These are phyloP conservation scores for Cladosporium colombiae DNA, from an alignment of 2,329 filamentous ascomycete genomes.

Conservation along the genomic window DNA sequence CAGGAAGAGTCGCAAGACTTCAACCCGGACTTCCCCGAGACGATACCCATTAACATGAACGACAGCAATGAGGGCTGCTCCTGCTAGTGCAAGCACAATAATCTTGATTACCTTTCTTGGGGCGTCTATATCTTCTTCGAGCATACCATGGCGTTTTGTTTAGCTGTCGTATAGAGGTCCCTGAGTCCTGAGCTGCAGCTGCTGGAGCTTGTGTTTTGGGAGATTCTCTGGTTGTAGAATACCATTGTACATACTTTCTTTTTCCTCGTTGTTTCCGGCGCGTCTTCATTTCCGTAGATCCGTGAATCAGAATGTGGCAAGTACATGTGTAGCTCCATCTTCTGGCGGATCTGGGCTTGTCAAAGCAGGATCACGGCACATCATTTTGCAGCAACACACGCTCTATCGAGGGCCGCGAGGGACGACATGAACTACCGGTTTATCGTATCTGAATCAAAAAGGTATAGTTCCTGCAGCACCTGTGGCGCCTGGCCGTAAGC, in stretches of 20 bases:
- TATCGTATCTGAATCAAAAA: background rate
- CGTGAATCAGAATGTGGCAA: background rate
- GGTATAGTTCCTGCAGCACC: background rate
- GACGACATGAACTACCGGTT: background rate
- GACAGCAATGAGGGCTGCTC: conserved; percentile 90
- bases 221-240: conserved; percentile 13
- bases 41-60: conserved; percentile 97
- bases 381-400: background rate
- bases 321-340: background rate
- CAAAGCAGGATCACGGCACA: background rate
- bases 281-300: background rate
- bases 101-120: background rate
- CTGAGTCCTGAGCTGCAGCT: background rate
- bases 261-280: background rate
- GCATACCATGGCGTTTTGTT: conserved; percentile 17
- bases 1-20: conserved; percentile 99
- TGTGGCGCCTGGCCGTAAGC: background rate
- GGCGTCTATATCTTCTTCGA: background rate
- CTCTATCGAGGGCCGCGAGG: background rate
- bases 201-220: background rate
- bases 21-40: conserved; percentile 94
- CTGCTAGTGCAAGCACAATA: conserved; percentile 57
- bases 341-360: background rate
- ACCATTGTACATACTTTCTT: conserved; percentile 16
- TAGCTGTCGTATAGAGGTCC: conserved; percentile 9